Evolutionary conservation across 257 asterid genomes (phyloP).

Genomic region (Nicotiana undulata): DNA sequence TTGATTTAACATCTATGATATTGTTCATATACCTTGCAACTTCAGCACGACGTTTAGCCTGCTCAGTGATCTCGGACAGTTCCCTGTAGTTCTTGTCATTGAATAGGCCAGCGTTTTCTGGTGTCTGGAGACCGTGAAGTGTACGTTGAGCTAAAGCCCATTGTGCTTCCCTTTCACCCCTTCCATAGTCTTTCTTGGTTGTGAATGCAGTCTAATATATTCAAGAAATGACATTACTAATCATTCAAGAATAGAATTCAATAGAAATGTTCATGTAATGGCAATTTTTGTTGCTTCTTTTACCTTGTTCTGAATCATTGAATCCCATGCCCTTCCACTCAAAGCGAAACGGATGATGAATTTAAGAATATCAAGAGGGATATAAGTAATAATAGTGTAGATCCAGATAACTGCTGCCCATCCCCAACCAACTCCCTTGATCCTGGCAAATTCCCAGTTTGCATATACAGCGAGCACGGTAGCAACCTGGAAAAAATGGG

Average conservation of each 20-base stretch:
- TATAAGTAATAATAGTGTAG: slow-evolving; percentile 55
- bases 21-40: slow-evolving; percentile 50
- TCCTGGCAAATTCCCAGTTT: slow-evolving; percentile 64
- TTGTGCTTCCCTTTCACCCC: slow-evolving; percentile 77
- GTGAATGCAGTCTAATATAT: slow-evolving; percentile 63
- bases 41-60: slow-evolving; percentile 71
- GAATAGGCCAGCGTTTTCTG: slow-evolving; percentile 16
- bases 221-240: neutral
- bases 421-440: slow-evolving; percentile 81
- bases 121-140: slow-evolving; percentile 58
- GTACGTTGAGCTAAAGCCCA: slow-evolving; percentile 84
- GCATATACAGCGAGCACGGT: slow-evolving; percentile 65
- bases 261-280: neutral
- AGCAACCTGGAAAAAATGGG: slow-evolving; percentile 34
- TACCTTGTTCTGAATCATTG: slow-evolving; percentile 76
- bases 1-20: no score
- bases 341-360: slow-evolving; percentile 51
- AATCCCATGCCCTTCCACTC: slow-evolving; percentile 74
- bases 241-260: neutral
- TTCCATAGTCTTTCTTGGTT: slow-evolving; percentile 76
- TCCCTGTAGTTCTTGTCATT: slow-evolving; percentile 40
- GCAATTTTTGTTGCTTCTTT: neutral
- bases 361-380: slow-evolving; percentile 80
- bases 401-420: slow-evolving; percentile 87
- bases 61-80: slow-evolving; percentile 60